These are phyloP conservation scores for Epichloe baconii DNA, from an alignment of 2,329 filamentous ascomycete genomes.

Conservation along the genomic window DNA sequence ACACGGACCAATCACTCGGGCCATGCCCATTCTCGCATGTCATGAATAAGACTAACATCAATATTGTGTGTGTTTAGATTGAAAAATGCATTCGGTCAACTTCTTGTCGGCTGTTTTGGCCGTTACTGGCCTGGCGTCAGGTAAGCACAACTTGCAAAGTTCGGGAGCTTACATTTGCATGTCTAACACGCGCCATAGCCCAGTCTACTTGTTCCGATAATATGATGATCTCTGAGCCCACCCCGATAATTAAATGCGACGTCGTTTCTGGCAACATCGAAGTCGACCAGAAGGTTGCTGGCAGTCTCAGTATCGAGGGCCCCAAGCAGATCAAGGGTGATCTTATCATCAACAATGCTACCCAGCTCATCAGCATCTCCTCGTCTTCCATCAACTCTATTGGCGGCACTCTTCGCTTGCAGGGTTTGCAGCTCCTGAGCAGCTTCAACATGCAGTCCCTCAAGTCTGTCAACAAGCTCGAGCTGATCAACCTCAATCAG, in stretches of 20 bases:
- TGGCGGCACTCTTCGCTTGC: conserved; percentile 55
- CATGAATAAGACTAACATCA: background rate
- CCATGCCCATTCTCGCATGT: background rate
- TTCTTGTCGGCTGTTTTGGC: conserved; percentile 33
- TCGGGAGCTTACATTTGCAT: background rate
- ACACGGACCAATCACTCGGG: background rate
- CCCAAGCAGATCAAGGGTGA: conserved; percentile 42
- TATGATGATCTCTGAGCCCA: conserved; percentile 52
- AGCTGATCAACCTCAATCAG: conserved; percentile 58
- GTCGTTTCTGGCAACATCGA: conserved; percentile 56
- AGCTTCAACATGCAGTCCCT: conserved; percentile 55
- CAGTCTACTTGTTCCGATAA: conserved; percentile 32
- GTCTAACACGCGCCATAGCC: conserved; percentile 4
- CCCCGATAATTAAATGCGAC: conserved; percentile 50
- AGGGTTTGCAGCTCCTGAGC: conserved; percentile 54
- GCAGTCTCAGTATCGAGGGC: conserved; percentile 49
- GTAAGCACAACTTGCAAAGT: conserved; percentile 19
- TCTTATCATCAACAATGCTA: conserved; percentile 48
- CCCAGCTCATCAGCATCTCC: conserved; percentile 45
- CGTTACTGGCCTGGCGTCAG: conserved; percentile 27
- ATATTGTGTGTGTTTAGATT: conserved; percentile 11
- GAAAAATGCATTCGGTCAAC: conserved; percentile 34
- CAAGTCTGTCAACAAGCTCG: conserved; percentile 49
- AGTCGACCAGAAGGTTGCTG: conserved; percentile 42
- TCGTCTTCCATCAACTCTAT: conserved; percentile 52